These are phyloP conservation scores for Hypholoma fasciculare DNA, from an alignment of 768 basidiomycete genomes.

Conservation along the genomic window DNA sequence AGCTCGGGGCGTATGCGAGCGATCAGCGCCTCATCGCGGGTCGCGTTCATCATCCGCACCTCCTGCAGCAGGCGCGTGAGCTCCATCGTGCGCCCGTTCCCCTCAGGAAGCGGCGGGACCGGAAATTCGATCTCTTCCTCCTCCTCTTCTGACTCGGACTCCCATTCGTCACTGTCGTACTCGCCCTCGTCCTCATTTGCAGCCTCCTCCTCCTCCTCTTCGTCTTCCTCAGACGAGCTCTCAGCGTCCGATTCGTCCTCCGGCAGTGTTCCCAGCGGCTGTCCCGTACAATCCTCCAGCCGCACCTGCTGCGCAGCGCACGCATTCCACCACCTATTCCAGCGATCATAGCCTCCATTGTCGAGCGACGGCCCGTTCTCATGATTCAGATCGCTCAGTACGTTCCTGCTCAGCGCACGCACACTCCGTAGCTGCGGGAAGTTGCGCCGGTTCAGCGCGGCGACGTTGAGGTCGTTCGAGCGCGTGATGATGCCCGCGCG, in stretches of 20 bases:
- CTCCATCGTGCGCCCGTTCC: slow-evolving; percentile 36
- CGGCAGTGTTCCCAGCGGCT: slow-evolving; percentile 52
- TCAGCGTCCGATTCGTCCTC: slow-evolving; percentile 32
- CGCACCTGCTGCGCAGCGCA: slow-evolving; percentile 50
- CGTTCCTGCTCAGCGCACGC: slow-evolving; percentile 53
- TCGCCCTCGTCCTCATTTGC: neutral
- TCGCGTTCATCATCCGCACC: slow-evolving; percentile 51
- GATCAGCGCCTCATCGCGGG: slow-evolving; percentile 40
- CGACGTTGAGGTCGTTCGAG: slow-evolving; percentile 68
- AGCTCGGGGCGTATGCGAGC: slow-evolving; percentile 14
- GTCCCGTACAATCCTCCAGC: slow-evolving; percentile 79
- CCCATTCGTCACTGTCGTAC: slow-evolving; percentile 14
- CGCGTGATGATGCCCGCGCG: slow-evolving; percentile 45
- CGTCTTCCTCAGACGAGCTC: slow-evolving; percentile 9
- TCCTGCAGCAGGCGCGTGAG: slow-evolving; percentile 58
- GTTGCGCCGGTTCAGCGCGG: slow-evolving; percentile 47
- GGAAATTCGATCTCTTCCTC: slow-evolving; percentile 22
- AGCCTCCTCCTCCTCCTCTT: slow-evolving; percentile 2
- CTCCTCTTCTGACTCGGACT: slow-evolving; percentile 17
- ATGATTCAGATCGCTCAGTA: slow-evolving; percentile 59
- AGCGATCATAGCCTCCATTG: slow-evolving; percentile 49
- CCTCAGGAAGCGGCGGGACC: slow-evolving; percentile 28
- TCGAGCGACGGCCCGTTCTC: slow-evolving; percentile 47
- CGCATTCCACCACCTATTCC: slow-evolving; percentile 69
- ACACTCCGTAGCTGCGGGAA: slow-evolving; percentile 66